Conservation (phyloP, 345 rosid species). For the Euphorbia peplus region DNA sequence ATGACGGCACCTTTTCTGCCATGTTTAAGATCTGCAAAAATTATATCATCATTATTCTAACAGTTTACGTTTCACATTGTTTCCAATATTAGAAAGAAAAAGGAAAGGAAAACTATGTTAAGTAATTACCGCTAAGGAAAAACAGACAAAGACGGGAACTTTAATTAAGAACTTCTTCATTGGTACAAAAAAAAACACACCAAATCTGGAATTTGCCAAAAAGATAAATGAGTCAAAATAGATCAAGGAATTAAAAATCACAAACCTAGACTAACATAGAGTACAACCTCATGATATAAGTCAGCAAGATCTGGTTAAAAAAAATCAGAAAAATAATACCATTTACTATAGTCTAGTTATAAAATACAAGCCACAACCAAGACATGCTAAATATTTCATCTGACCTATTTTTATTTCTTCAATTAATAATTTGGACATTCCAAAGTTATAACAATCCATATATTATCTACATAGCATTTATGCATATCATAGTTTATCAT, state of each 20-base stretch:
- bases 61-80: neutral
- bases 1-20: constrained; percentile 89
- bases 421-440: neutral
- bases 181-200: constrained; percentile 73
- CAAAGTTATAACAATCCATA: neutral
- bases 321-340: neutral
- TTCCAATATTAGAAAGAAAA: neutral
- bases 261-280: neutral
- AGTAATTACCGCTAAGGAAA: constrained; percentile 70
- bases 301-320: neutral
- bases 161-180: constrained; percentile 77
- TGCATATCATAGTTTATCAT: neutral
- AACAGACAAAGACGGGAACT: constrained; percentile 73
- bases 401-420: neutral
- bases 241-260: neutral
- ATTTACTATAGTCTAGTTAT: neutral
- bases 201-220: constrained; percentile 49
- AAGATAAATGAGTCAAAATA: constrained; percentile 12
- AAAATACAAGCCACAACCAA: neutral
- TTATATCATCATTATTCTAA: neutral
- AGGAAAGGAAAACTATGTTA: neutral
- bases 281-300: neutral
- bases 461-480: neutral
- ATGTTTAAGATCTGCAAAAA: constrained; percentile 58
- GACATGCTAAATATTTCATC: neutral